A percentile compares a stretch with the other conserved stretches of the same genome.
phyloP scores from a whole-genome alignment of 257 asterid species.

The Leonotis leonurus region DNA sequence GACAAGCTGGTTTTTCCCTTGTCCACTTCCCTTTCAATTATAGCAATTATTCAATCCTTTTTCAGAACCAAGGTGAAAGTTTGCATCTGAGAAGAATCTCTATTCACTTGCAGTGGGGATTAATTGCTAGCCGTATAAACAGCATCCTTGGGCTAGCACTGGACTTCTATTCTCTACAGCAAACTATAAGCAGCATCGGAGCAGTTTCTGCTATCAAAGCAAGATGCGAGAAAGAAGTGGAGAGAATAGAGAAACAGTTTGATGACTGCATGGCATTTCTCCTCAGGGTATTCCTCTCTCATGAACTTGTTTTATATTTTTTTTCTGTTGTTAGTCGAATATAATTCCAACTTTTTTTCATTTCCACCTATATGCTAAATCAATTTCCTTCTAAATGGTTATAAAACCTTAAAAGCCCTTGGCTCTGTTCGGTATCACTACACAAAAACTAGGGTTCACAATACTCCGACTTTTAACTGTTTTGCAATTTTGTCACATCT shows the following conservation, averaged over 20 bases:
- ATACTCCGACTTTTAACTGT: background rate
- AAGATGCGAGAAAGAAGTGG: slow-evolving; percentile 82
- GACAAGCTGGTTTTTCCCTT: slow-evolving; percentile 77
- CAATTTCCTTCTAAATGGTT: background rate
- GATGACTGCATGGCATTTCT: slow-evolving; percentile 95
- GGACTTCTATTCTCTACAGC: slow-evolving; percentile 73
- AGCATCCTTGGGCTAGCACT: slow-evolving; percentile 81
- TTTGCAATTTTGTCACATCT: too few species aligned
- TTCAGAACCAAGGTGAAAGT: slow-evolving; percentile 3
- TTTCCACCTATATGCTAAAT: background rate
- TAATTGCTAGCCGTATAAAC: slow-evolving; percentile 94
- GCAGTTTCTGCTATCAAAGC: slow-evolving; percentile 66
- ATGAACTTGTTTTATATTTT: background rate
- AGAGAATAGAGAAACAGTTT: slow-evolving; percentile 80
- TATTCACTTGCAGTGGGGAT: slow-evolving; percentile 56
- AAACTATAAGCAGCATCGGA: slow-evolving; percentile 63
- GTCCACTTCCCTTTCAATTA: slow-evolving; percentile 1
- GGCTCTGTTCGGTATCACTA: background rate
- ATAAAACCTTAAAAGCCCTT: background rate
- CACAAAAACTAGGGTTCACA: background rate
- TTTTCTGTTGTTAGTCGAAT: background rate
- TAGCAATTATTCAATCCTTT: background rate
- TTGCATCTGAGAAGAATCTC: background rate
- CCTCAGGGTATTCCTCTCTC: slow-evolving; percentile 59
- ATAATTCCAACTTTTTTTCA: background rate